A percentile compares a stretch with the other conserved stretches of the same genome.
Conservation (phyloP, 148 eudicot species). For the Arctostaphylos glauca region DNA sequence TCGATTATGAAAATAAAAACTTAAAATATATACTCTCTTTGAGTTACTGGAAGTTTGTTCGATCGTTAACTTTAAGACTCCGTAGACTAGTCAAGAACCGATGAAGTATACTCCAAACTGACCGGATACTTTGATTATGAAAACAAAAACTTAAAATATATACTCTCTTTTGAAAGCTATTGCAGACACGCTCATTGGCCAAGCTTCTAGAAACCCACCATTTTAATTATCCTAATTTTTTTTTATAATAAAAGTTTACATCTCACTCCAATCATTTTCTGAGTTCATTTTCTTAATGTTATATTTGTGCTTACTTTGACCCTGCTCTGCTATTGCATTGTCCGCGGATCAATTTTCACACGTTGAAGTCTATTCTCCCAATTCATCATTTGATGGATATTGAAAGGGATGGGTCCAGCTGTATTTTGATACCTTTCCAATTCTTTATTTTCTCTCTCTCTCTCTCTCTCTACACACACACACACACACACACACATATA, state of each 20-base stretch:
- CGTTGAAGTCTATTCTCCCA: neutral
- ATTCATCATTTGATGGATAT: neutral
- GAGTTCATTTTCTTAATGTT: neutral
- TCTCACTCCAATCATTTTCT: neutral
- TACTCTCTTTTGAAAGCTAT: neutral
- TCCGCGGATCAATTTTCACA: neutral
- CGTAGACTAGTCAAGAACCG: too few relatives aligned
- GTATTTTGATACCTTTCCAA: neutral
- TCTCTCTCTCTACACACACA: too few relatives aligned
- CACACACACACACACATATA: too few relatives aligned
- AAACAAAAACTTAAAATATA: too few relatives aligned
- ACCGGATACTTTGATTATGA: too few relatives aligned
- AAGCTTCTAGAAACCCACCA: too few relatives aligned
- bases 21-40: too few relatives aligned
- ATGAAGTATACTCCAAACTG: too few relatives aligned
- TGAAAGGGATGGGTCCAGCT: neutral
- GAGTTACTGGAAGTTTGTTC: too few relatives aligned
- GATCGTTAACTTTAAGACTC: too few relatives aligned
- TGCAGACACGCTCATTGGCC: neutral
- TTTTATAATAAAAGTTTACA: neutral
- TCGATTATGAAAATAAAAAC: too few relatives aligned
- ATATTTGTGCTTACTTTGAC: neutral
- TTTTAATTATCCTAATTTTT: neutral
- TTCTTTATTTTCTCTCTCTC: too few relatives aligned
- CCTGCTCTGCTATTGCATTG: neutral